Evolutionary conservation across 805 yeast genomes (phyloP).

Genomic region (Ogataea zsoltii): DNA sequence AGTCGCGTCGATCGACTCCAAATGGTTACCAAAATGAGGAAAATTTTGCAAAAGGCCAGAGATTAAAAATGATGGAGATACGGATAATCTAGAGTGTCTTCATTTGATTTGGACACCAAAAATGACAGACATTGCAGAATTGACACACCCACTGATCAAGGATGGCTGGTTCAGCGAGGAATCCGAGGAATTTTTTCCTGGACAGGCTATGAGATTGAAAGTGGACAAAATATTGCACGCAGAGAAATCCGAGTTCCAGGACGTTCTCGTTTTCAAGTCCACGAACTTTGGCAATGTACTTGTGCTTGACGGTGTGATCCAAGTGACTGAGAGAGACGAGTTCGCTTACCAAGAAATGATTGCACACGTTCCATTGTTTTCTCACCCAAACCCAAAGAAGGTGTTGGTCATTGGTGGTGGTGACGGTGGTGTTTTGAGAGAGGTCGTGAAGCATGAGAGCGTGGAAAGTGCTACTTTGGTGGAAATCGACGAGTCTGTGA

Average conservation of each 20-base stretch:
- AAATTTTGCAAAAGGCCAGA: conserved; percentile 10
- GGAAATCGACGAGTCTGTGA: conserved; percentile 88
- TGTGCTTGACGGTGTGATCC: conserved; percentile 86
- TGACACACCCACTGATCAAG: conserved; percentile 51
- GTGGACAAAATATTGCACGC: conserved; percentile 67
- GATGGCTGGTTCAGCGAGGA: conserved; percentile 85
- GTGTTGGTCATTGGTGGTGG: conserved; percentile 95
- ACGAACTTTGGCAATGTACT: conserved; percentile 81
- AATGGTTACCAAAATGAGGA: conserved; percentile 6
- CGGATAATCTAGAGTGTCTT: not conserved
- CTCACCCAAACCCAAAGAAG: conserved; percentile 71
- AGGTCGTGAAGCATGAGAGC: conserved; percentile 65
- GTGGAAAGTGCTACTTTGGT: conserved; percentile 71
- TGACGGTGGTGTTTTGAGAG: conserved; percentile 93
- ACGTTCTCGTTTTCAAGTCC: conserved; percentile 76
- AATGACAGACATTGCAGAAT: conserved; percentile 28
- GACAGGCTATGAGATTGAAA: conserved; percentile 75
- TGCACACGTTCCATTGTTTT: conserved; percentile 75
- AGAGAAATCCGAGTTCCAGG: conserved; percentile 73
- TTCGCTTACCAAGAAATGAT: conserved; percentile 94
- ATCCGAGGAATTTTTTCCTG: conserved; percentile 74
- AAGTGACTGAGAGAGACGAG: conserved; percentile 90
- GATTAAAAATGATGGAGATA: not conserved
- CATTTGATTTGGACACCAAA: not conserved
- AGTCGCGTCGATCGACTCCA: not conserved